phyloP scores from a whole-genome alignment of 768 basidiomycete species.

The Tephrocybe sp. region DNA sequence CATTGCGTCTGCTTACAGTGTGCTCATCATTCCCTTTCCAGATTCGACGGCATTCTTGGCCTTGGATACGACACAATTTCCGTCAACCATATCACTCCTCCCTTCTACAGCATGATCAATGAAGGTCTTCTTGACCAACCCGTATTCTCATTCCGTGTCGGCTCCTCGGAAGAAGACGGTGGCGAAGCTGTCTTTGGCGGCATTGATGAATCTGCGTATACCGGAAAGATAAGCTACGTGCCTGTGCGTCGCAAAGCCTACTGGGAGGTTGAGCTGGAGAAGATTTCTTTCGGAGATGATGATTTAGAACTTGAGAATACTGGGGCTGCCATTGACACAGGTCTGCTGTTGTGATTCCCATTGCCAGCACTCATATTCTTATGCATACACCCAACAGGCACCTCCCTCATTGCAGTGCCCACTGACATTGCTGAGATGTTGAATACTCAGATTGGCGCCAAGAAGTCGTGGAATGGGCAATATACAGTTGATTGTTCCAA shows the following conservation, averaged over 20 bases:
- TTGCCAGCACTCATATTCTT: background rate
- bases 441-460: slow-evolving; percentile 93
- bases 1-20: background rate
- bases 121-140: slow-evolving; percentile 78
- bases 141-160: slow-evolving; percentile 94
- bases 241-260: slow-evolving; percentile 95
- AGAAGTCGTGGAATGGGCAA: slow-evolving; percentile 94
- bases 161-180: slow-evolving; percentile 81
- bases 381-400: slow-evolving; percentile 70
- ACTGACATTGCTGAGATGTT: slow-evolving; percentile 97
- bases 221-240: slow-evolving; percentile 80
- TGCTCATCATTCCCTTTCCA: slow-evolving; percentile 24
- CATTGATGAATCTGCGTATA: slow-evolving; percentile 74
- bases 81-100: slow-evolving; percentile 90
- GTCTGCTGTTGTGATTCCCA: slow-evolving; percentile 32
- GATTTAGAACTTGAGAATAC: slow-evolving; percentile 90
- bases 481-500: slow-evolving; percentile 88
- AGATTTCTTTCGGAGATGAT: slow-evolving; percentile 84
- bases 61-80: slow-evolving; percentile 95
- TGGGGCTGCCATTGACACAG: slow-evolving; percentile 90
- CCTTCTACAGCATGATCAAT: slow-evolving; percentile 92
- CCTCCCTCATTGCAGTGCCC: slow-evolving; percentile 91
- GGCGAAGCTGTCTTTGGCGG: slow-evolving; percentile 94
- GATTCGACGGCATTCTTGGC: slow-evolving; percentile 95
- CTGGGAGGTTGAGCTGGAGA: slow-evolving; percentile 96